These are phyloP conservation scores for Nannochloropsis salina DNA, from an alignment of 108 stramenopile genomes.

Conservation along the genomic window DNA sequence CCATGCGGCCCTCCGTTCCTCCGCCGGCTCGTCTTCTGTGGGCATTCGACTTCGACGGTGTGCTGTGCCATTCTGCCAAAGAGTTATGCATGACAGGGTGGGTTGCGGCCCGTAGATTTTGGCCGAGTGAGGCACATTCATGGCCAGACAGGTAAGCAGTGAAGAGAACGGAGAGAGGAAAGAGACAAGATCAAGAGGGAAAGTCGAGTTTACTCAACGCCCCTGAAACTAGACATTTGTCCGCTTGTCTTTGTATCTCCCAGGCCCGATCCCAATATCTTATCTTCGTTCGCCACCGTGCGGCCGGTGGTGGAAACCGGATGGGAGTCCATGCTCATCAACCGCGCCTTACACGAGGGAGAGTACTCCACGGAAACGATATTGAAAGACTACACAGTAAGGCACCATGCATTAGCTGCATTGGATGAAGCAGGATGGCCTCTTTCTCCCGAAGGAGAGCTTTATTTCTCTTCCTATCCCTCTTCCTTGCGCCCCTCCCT, in stretches of 20 bases:
- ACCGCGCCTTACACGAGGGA: neutral
- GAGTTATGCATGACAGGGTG: conserved; percentile 2
- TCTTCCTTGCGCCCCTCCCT: neutral
- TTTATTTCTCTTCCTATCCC: neutral
- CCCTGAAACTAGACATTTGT: neutral
- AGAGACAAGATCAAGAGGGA: neutral
- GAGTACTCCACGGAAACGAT: neutral
- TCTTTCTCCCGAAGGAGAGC: too few relatives aligned
- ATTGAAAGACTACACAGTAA: neutral
- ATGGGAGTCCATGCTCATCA: neutral
- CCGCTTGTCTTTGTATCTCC: neutral
- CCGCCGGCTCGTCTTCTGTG: neutral
- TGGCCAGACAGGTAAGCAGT: neutral
- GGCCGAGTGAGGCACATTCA: neutral
- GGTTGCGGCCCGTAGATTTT: neutral
- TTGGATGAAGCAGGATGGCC: too few relatives aligned
- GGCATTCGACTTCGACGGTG: conserved; percentile 17
- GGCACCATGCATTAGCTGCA: neutral
- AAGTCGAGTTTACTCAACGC: neutral
- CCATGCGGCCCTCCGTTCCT: neutral
- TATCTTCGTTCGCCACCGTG: neutral
- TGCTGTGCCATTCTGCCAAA: conserved; percentile 6
- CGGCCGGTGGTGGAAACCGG: neutral
- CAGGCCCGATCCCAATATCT: conserved; percentile 14
- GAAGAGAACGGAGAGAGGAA: neutral